These are phyloP conservation scores for Paspalum notatum DNA, from an alignment of 176 grass and related monocot species.

Conservation along the genomic window DNA sequence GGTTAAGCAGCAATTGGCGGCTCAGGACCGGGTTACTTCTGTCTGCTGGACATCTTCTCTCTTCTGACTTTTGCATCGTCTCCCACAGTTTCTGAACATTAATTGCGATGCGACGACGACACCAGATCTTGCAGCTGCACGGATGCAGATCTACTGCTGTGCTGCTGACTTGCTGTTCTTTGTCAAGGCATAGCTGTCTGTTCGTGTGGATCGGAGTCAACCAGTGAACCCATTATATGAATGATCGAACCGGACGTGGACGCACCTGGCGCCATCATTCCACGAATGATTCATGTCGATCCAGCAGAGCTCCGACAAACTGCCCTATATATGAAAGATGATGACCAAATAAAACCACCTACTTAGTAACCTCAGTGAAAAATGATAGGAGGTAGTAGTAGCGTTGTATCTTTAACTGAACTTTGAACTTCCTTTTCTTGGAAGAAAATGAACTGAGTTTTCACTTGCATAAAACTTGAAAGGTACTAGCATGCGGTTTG, in stretches of 20 bases:
- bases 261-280: not conserved
- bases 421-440: not conserved
- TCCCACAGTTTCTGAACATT: slow-evolving; percentile 6
- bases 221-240: too few relatives aligned
- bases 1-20: slow-evolving; percentile 44
- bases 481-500: not conserved
- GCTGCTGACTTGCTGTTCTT: not conserved
- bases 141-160: not conserved
- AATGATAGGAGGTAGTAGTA: too few relatives aligned
- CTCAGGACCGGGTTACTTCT: not conserved
- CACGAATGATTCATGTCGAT: slow-evolving; percentile 3
- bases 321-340: not conserved
- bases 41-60: not conserved
- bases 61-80: not conserved
- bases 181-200: not conserved
- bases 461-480: slow-evolving; percentile 9
- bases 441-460: slow-evolving; percentile 13
- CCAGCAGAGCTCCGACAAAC: not conserved
- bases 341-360: not conserved
- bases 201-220: not conserved
- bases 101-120: too few relatives aligned
- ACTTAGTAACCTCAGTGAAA: not conserved
- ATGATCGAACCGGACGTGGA: not conserved
- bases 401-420: slow-evolving; percentile 26
- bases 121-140: too few relatives aligned